Base-by-base conservation (phyloP, 768 basidiomycete species). In the Trametes cingulata region DNA sequence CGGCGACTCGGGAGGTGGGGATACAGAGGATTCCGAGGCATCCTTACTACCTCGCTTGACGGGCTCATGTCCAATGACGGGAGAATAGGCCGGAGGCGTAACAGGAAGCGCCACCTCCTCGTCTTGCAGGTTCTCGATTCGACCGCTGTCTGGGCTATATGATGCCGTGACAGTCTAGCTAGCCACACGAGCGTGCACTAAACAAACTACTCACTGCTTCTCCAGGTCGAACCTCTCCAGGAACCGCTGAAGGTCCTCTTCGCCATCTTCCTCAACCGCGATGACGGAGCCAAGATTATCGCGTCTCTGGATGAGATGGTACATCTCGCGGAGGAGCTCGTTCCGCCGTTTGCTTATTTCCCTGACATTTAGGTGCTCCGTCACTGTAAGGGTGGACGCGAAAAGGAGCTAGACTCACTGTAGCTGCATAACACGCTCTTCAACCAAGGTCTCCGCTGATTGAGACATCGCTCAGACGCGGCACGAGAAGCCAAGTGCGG, bases 241-340 rank as follows among this genome's bases (percentile, higher is more conserved):
- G 67, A 88, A 90, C 27, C 68, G 71, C 37, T 75, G 74, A 24
- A 87, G 70, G 17, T 65, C 71, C 36, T 67, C 69, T 14, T 77
- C 80, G 25, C 77, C 77, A 48, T 77, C 72, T 36, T 78, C 77
- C 22, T 77, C 71, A 17, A 77, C 56, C 14, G 68, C 61, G 29
- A 82, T 68, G 39, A 80, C 62, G 35, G 75, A 60, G 22, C 80
- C 80, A 43, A 80, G 67, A 63, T 75, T 75, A 52, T 81, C 76
- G 67, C 82, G 81, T 56, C 77, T 78, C 57, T 78, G 80, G 49
- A 90, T 79, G 77, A 92, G 82, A 52, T 75, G 73, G 74, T 82
- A 88, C 84, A 92, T 85, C 71, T 91, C 82, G 42, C 80, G 79
- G 70, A 92, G 80, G 49, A 91, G 80, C 53, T 77, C 85, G 85